Evolutionary conservation across 2,329 filamentous ascomycete genomes (phyloP).

Genomic region (Fusarium zealandicum): DNA sequence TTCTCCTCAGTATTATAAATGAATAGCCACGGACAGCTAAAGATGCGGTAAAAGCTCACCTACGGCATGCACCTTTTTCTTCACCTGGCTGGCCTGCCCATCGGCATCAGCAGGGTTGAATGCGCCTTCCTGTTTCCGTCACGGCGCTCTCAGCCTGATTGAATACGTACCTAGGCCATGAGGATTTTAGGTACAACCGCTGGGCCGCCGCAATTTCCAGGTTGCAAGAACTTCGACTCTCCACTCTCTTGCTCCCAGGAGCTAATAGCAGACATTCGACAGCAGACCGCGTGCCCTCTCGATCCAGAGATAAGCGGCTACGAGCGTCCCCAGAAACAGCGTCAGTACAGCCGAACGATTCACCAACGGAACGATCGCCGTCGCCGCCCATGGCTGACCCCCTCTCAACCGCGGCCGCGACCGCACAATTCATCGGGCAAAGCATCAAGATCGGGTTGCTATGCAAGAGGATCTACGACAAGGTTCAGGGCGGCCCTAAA

Average conservation of each 20-base stretch:
- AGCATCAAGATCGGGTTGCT: slow-evolving; percentile 1
- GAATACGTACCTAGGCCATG: not conserved
- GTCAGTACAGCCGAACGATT: not conserved
- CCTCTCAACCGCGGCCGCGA: slow-evolving; percentile 6
- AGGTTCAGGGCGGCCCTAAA: slow-evolving; percentile 5
- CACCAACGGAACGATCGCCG: no score
- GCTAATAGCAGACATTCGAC: no score
- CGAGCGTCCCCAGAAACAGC: not conserved
- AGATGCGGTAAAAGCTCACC: no score
- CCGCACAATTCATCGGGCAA: slow-evolving; percentile 10
- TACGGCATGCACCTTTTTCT: no score
- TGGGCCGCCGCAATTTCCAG: no score
- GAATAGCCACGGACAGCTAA: no score
- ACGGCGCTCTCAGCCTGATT: not conserved
- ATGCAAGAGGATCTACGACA: slow-evolving; percentile 5
- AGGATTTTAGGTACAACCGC: no score
- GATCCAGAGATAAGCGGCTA: not conserved
- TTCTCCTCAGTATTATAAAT: no score
- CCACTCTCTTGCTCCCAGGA: not conserved
- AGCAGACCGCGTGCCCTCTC: no score
- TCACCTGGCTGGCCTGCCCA: no score
- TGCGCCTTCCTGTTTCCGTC: no score
- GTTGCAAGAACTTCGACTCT: not conserved
- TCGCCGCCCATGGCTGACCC: slow-evolving; percentile 9
- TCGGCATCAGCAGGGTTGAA: no score